Conservation (phyloP, 2,329 filamentous ascomycete species). For the Fusarium euwallaceae region DNA sequence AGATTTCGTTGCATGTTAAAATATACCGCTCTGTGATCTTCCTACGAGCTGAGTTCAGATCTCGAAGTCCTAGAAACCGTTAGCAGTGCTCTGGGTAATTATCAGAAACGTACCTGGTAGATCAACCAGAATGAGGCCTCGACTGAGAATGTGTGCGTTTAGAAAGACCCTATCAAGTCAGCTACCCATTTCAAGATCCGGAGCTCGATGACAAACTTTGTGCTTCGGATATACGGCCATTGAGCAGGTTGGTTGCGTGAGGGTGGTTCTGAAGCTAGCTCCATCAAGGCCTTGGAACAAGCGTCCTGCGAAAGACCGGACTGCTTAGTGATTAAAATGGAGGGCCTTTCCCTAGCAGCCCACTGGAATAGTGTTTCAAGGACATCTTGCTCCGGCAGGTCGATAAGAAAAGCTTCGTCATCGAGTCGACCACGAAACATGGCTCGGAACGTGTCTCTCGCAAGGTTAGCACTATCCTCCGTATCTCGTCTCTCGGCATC, state of each 20-base stretch:
- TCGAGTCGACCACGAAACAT: slow-evolving; percentile 51
- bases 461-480: slow-evolving; percentile 50
- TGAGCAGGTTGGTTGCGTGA: slow-evolving; percentile 35
- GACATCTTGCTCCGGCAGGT: slow-evolving; percentile 15
- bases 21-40: slow-evolving; percentile 61
- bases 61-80: slow-evolving; percentile 54
- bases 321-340: slow-evolving; percentile 1
- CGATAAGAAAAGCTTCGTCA: slow-evolving; percentile 38
- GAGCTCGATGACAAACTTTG: slow-evolving; percentile 50
- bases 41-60: slow-evolving; percentile 59
- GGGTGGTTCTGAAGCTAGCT: slow-evolving; percentile 54
- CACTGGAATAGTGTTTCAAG: slow-evolving; percentile 41
- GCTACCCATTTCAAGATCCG: not conserved
- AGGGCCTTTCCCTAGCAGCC: slow-evolving; percentile 33
- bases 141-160: slow-evolving; percentile 61
- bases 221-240: slow-evolving; percentile 62
- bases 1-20: slow-evolving; percentile 60
- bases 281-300: slow-evolving; percentile 52
- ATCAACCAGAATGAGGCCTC: slow-evolving; percentile 62
- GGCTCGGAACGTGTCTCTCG: slow-evolving; percentile 53
- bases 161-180: slow-evolving; percentile 56
- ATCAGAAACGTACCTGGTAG: slow-evolving; percentile 56
- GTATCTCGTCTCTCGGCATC: slow-evolving; percentile 43
- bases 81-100: not conserved
- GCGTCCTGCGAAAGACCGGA: slow-evolving; percentile 26